These are phyloP conservation scores for Blastocystis sp. DNA, from an alignment of 352 stramenopile genomes.

Conservation along the genomic window DNA sequence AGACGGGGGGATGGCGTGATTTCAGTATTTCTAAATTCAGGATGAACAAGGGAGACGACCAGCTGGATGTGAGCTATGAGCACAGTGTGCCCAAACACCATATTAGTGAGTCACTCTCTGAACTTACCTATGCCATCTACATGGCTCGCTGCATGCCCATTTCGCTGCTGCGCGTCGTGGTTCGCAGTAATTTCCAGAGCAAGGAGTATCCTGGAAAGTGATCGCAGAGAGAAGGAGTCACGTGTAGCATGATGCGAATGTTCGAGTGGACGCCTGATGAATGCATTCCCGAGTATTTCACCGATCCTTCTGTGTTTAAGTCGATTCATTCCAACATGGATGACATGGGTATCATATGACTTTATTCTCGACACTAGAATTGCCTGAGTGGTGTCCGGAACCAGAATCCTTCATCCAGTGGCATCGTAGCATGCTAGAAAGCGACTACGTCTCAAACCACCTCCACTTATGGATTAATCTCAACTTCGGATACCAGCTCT, in stretches of 20 bases:
- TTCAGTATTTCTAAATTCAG: conserved; percentile 85
- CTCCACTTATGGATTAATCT: conserved; percentile 90
- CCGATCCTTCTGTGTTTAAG: conserved; percentile 76
- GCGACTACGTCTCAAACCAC: conserved; percentile 73
- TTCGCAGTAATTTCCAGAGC: conserved; percentile 83
- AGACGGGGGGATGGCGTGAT: conserved; percentile 74
- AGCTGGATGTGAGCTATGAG: conserved; percentile 81
- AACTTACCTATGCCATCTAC: conserved; percentile 92
- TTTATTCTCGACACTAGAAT: conserved; percentile 65
- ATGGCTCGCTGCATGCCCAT: conserved; percentile 81
- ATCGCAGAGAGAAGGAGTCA: neutral
- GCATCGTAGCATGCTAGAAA: conserved; percentile 85
- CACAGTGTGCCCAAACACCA: conserved; percentile 82
- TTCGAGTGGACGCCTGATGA: conserved; percentile 90
- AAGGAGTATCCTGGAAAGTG: conserved; percentile 82
- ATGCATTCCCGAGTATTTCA: conserved; percentile 89
- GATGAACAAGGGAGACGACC: conserved; percentile 82
- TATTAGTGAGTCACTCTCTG: conserved; percentile 85
- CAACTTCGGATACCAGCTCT: conserved; percentile 78
- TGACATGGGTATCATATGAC: conserved; percentile 51
- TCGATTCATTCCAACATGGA: conserved; percentile 76
- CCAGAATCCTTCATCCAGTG: conserved; percentile 75
- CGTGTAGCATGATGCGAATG: conserved; percentile 73
- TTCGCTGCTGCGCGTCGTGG: conserved; percentile 74
- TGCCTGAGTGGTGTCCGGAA: conserved; percentile 74